A percentile compares a stretch with the other conserved stretches of the same genome.
Conservation (phyloP, 352 stramenopile genomes). For the Phytophthora pinifolia region DNA sequence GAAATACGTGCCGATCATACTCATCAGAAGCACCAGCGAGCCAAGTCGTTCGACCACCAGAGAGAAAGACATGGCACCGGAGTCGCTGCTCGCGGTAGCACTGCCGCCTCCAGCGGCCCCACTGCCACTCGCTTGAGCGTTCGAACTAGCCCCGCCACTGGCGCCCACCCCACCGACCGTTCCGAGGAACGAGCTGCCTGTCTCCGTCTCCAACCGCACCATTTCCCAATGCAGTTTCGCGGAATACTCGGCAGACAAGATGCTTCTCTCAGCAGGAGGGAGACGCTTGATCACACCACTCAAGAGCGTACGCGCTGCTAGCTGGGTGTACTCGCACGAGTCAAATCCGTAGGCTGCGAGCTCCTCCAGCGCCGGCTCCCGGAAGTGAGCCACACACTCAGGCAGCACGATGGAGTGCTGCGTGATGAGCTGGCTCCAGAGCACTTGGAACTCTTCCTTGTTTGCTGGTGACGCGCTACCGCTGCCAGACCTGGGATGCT, state of each 20-base stretch:
- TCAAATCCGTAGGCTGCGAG: conserved; percentile 80
- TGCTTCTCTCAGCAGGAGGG: conserved; percentile 37
- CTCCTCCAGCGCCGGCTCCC: conserved; percentile 71
- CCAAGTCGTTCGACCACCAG: conserved; percentile 59
- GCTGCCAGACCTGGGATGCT: conserved; percentile 40
- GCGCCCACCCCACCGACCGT: conserved; percentile 20
- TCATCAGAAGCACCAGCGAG: conserved; percentile 76
- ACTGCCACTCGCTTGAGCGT: conserved; percentile 16
- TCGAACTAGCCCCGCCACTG: conserved; percentile 12
- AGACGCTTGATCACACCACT: conserved; percentile 80
- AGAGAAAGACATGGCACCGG: conserved; percentile 32
- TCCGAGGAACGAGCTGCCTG: conserved; percentile 34
- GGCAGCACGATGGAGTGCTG: conserved; percentile 82
- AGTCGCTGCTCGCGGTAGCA: background rate
- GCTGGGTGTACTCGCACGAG: conserved; percentile 70
- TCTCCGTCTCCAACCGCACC: conserved; percentile 67
- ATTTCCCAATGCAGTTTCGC: conserved; percentile 82
- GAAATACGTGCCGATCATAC: conserved; percentile 87
- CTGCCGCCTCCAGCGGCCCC: conserved; percentile 33
- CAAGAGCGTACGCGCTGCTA: conserved; percentile 68
- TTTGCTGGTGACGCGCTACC: conserved; percentile 33
- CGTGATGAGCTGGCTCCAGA: conserved; percentile 88
- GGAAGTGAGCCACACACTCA: conserved; percentile 65
- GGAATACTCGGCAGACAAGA: conserved; percentile 71
- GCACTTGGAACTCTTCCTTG: conserved; percentile 83